Evolutionary conservation across 352 stramenopile genomes (phyloP).

Genomic region (Phytophthora crassamura): DNA sequence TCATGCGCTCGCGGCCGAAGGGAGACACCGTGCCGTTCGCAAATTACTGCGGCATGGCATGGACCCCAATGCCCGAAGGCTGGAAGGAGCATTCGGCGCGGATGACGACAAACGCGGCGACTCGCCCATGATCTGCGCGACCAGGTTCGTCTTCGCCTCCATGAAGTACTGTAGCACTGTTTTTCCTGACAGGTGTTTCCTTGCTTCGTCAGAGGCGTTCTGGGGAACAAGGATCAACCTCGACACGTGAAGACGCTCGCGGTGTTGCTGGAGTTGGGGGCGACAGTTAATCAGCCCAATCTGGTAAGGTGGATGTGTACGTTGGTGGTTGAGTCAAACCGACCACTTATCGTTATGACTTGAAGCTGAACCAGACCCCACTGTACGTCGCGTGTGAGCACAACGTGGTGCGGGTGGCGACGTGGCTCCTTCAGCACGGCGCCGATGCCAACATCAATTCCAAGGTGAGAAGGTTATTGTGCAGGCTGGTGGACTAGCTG

Average conservation of each 20-base stretch:
- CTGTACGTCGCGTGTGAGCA: conserved; percentile 65
- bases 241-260: conserved; percentile 65
- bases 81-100: conserved; percentile 39
- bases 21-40: conserved; percentile 47
- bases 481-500: background rate
- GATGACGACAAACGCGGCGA: conserved; percentile 60
- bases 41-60: conserved; percentile 63
- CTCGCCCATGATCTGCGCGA: conserved; percentile 64
- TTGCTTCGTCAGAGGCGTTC: conserved; percentile 33
- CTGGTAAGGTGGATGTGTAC: conserved; percentile 25
- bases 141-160: conserved; percentile 34
- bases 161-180: background rate
- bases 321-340: background rate
- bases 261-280: conserved; percentile 59
- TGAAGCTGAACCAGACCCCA: conserved; percentile 64
- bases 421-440: conserved; percentile 61
- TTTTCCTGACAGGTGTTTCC: background rate
- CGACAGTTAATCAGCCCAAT: conserved; percentile 62
- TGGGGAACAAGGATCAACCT: conserved; percentile 54
- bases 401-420: conserved; percentile 43
- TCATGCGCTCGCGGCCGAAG: conserved; percentile 56
- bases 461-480: conserved; percentile 36
- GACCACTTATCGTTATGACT: background rate
- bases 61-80: conserved; percentile 55
- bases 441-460: conserved; percentile 58